phyloP scores from a whole-genome alignment of 148 eudicot species.

The Nepenthes gracilis region DNA sequence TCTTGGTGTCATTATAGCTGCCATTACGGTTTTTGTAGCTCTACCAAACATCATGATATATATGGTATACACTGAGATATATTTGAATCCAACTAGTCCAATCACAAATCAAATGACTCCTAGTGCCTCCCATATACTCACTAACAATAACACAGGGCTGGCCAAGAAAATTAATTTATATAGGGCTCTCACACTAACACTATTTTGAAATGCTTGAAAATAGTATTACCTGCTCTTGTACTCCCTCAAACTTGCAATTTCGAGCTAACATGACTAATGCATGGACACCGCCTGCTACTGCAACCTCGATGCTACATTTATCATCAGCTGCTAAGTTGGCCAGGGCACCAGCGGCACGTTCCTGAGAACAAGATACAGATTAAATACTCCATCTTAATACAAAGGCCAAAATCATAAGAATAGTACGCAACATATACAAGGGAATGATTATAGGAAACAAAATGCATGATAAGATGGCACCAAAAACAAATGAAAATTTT shows the following conservation, averaged over 20 bases:
- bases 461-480: background rate
- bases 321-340: slow-evolving; percentile 98
- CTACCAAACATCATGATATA: too few relatives aligned
- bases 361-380: slow-evolving; percentile 37
- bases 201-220: background rate
- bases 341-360: slow-evolving; percentile 98
- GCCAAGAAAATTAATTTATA: too few relatives aligned
- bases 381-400: background rate
- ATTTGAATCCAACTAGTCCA: too few relatives aligned
- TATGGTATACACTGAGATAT: too few relatives aligned
- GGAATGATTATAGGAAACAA: background rate
- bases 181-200: too few relatives aligned
- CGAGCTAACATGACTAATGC: slow-evolving; percentile 91
- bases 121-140: too few relatives aligned
- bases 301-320: slow-evolving; percentile 95
- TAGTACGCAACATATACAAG: slow-evolving; percentile 1
- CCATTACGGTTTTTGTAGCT: too few relatives aligned
- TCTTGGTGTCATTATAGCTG: too few relatives aligned
- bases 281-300: slow-evolving; percentile 79
- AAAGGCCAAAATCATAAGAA: background rate
- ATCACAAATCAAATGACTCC: too few relatives aligned
- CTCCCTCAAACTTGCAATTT: slow-evolving; percentile 81
- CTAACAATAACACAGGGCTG: too few relatives aligned
- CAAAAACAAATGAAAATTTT: background rate
- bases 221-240: slow-evolving; percentile 80